These are phyloP conservation scores for Guillardia theta DNA, from an alignment of 78 protist genomes.

Conservation along the genomic window DNA sequence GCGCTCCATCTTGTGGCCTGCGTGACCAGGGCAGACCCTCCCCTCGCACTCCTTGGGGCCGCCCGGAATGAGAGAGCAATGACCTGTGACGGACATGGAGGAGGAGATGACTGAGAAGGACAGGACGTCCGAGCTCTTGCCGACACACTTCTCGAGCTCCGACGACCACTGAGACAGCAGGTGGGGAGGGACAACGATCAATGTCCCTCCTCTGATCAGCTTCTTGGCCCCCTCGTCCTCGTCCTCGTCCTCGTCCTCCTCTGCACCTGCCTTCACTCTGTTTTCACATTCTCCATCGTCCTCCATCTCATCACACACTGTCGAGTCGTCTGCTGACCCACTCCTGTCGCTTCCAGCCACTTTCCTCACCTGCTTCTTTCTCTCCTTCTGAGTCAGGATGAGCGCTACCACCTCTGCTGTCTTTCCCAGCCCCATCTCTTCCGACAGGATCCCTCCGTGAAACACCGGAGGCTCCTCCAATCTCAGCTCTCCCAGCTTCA, in stretches of 20 bases:
- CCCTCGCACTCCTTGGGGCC: not conserved
- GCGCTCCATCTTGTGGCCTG: not conserved
- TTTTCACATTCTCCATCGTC: not conserved
- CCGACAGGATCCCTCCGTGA: not conserved
- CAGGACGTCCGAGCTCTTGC: too few relatives aligned
- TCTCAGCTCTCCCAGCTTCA: not conserved
- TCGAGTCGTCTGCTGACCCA: not conserved
- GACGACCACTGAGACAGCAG: not conserved
- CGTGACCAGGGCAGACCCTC: not conserved
- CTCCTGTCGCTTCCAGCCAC: not conserved
- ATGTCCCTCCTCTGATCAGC: not conserved
- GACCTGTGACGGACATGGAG: too few relatives aligned
- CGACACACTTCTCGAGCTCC: not conserved
- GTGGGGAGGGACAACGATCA: not conserved
- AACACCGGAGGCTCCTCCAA: not conserved
- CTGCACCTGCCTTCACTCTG: not conserved
- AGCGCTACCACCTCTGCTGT: not conserved
- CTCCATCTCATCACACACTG: not conserved
- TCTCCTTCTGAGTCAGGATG: not conserved
- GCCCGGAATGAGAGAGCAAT: too few relatives aligned
- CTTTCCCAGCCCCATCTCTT: conserved; percentile 37
- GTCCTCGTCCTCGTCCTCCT: not conserved
- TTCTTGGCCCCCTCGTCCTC: not conserved
- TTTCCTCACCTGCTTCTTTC: not conserved
- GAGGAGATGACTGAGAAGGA: too few relatives aligned